Percentiles rank a stretch among this genome's conserved stretches.
Evolutionary conservation across 495 filamentous ascomycete genomes (phyloP).

Genomic region (Podospora fimiseda): DNA sequence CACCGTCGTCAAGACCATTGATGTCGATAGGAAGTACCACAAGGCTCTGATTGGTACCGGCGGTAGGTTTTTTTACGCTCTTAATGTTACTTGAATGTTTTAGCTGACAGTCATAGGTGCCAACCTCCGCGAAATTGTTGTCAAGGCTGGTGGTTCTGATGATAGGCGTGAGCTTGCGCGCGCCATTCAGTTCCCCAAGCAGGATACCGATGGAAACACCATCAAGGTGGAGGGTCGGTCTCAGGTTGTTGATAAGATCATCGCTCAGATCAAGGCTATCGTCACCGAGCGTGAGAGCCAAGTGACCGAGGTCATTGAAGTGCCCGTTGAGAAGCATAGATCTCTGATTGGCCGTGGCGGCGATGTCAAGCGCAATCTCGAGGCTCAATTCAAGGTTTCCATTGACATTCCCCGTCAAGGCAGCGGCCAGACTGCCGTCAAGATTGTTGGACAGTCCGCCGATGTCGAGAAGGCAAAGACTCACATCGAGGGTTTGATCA

Average conservation of each 20-base stretch:
- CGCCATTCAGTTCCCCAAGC: slow-evolving; percentile 83
- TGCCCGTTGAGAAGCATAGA: slow-evolving; percentile 81
- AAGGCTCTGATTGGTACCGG: slow-evolving; percentile 79
- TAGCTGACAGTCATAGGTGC: slow-evolving; percentile 50
- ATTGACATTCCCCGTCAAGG: slow-evolving; percentile 82
- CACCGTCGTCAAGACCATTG: slow-evolving; percentile 72
- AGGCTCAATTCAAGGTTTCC: slow-evolving; percentile 79
- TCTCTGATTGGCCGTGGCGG: slow-evolving; percentile 88
- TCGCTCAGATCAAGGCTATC: slow-evolving; percentile 69
- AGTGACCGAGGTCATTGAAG: slow-evolving; percentile 65
- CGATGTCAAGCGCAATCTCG: slow-evolving; percentile 75
- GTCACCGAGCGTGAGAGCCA: slow-evolving; percentile 75
- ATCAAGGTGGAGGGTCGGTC: slow-evolving; percentile 82
- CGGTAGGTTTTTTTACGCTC: too few species aligned
- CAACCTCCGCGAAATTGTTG: slow-evolving; percentile 79
- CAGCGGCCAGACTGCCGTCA: slow-evolving; percentile 65
- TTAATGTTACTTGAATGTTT: not conserved
- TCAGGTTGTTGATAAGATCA: slow-evolving; percentile 81
- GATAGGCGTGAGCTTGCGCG: slow-evolving; percentile 73
- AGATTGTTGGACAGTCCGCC: slow-evolving; percentile 69
- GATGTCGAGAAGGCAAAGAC: slow-evolving; percentile 80
- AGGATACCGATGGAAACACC: slow-evolving; percentile 68
- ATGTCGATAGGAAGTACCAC: slow-evolving; percentile 86
- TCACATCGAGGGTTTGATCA: slow-evolving; percentile 70
- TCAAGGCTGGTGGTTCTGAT: slow-evolving; percentile 80